Percentiles rank a stretch among this genome's conserved stretches.
These are phyloP conservation scores for Tricharina praecox DNA, from an alignment of 495 filamentous ascomycete genomes.

Conservation along the genomic window DNA sequence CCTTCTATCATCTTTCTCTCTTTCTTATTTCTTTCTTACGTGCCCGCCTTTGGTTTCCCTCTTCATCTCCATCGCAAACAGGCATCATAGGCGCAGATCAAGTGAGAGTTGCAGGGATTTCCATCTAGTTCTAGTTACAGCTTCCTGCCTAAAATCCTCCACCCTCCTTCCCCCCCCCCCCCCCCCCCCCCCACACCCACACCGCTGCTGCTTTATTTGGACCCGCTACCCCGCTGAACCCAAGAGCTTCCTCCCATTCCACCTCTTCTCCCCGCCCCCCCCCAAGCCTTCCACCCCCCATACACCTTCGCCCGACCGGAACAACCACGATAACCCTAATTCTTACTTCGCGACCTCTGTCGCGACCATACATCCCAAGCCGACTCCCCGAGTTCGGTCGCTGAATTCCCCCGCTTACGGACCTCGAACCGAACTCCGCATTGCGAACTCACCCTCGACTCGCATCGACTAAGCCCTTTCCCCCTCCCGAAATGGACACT, in stretches of 20 bases:
- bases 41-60: background rate
- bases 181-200: background rate
- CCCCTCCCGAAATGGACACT: too few species aligned
- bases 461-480: too few species aligned
- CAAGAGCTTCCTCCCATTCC: background rate
- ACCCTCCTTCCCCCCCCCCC: background rate
- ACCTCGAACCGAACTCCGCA: background rate
- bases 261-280: background rate
- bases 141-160: background rate
- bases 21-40: too few species aligned
- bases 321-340: too few species aligned
- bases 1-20: too few species aligned
- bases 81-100: too few species aligned
- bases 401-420: background rate
- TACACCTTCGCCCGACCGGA: too few species aligned
- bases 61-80: background rate
- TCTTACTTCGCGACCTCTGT: background rate
- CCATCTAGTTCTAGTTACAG: background rate
- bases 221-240: background rate
- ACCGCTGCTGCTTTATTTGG: background rate
- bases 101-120: too few species aligned
- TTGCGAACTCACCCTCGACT: too few species aligned
- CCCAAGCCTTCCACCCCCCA: too few species aligned
- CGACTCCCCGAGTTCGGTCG: background rate
- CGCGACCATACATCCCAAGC: background rate